A percentile compares a stretch with the other conserved stretches of the same genome.
phyloP scores from a whole-genome alignment of 139 green algal genomes.

The Chlamydomonas eustigma region DNA sequence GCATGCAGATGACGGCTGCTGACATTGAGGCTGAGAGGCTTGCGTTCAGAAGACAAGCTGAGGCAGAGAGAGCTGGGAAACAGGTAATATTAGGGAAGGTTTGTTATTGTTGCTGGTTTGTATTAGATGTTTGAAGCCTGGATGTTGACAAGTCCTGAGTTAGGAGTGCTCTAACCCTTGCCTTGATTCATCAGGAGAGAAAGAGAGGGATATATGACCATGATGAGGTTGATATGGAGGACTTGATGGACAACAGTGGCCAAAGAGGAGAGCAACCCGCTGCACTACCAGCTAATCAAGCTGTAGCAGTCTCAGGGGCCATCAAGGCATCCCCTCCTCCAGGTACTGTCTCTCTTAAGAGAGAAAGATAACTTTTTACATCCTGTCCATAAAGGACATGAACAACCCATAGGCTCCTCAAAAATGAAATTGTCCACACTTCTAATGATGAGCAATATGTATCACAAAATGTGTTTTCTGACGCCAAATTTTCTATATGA shows the following conservation, averaged over 20 bases:
- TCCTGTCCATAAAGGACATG: too few relatives aligned
- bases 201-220: not conserved
- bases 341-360: too few relatives aligned
- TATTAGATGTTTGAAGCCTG: too few relatives aligned
- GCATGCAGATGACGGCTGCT: not conserved
- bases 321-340: too few relatives aligned
- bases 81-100: not conserved
- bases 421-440: not conserved
- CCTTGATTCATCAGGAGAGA: not conserved
- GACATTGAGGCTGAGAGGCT: slow-evolving; percentile 2
- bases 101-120: too few relatives aligned
- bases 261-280: not conserved
- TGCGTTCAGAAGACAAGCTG: not conserved
- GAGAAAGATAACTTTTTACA: too few relatives aligned
- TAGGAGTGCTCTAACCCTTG: not conserved
- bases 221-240: slow-evolving; percentile 4
- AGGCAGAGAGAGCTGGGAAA: not conserved
- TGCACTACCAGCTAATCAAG: not conserved
- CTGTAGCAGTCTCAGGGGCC: not conserved
- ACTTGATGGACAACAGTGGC: slow-evolving; percentile 1
- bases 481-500: too few relatives aligned
- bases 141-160: not conserved
- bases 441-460: too few relatives aligned
- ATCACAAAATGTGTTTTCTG: too few relatives aligned
- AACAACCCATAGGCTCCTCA: too few relatives aligned